Conservation (phyloP, 2,329 filamentous ascomycete species). For the Neocucurbitaria cava region DNA sequence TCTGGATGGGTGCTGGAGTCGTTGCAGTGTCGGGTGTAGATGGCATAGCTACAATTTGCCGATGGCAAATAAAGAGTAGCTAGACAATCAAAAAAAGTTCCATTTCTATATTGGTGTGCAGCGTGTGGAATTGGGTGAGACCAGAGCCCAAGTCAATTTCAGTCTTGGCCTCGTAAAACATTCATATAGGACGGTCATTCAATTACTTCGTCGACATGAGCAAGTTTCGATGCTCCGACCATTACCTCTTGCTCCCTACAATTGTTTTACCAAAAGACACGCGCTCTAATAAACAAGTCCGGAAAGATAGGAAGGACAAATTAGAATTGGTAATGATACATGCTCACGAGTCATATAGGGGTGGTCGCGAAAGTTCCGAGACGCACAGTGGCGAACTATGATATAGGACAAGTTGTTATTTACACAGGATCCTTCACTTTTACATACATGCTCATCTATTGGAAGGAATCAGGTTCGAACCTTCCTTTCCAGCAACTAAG, state of each 20-base stretch:
- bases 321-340: too few species aligned
- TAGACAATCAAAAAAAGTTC: background rate
- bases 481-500: background rate
- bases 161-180: background rate
- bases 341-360: too few species aligned
- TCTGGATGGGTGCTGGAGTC: conserved; percentile 9
- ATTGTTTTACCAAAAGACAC: too few species aligned
- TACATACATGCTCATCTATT: background rate
- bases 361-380: too few species aligned
- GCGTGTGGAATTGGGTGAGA: background rate
- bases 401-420: background rate
- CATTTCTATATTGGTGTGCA: background rate
- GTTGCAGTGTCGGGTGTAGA: conserved; percentile 11
- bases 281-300: too few species aligned
- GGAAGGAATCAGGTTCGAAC: background rate
- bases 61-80: background rate
- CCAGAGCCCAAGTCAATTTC: background rate
- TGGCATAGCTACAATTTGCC: background rate
- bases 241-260: too few species aligned
- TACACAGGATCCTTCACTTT: background rate
- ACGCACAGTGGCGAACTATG: background rate
- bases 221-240: too few species aligned
- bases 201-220: too few species aligned
- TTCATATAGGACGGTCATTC: background rate
- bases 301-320: too few species aligned